Base-by-base conservation (phyloP, 2,329 filamentous ascomycete species). In the Colletotrichum graminicola region DNA sequence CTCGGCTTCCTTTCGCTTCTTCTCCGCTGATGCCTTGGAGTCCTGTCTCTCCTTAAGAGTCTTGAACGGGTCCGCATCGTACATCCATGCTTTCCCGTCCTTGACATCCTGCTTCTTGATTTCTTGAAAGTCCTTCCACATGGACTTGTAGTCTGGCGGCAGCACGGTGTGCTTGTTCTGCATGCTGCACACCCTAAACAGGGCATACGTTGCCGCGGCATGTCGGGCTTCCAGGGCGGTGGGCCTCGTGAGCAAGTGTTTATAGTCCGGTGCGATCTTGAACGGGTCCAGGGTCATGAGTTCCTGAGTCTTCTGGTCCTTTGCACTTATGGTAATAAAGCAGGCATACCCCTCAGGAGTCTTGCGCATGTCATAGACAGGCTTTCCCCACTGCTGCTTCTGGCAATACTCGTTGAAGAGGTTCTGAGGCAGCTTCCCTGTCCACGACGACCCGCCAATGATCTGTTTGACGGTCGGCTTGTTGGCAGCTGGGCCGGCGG, bases 381-480 rank as follows among this genome's bases (percentile, higher is more conserved):
- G 95, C 79, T 92, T 95, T 75, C 94, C 93, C 96, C 96, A 99
- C 79, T 94, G 94, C 80, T 97, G 93, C 81, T 95, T 97, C 83
- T 97, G 94, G 77, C 95, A 98, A 82, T 97, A 93, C 85, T 98
- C 96, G 45, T 93, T 94, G 74, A 98, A 89, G 77, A 98, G 87
- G 79, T 97, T 98, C 74, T 98, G 93, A 1, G 96, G 96, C 41
- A 99, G 85, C 80, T 99, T 99, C 51, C 96, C 96, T 0, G 96
- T 99, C 96, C 96, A 99, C 76, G 94, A 98, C 70, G 94, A 90
- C 60, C 96, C 96, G 52, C 94, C 96, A 78, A 99, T 97, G 75
- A 99, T 85, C 76, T 97, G 94, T 81, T 92, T 92, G 55, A 88
- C 87, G 1, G 90, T 91, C 18, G 89, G 90, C 75, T 90, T 89